Percentiles rank a stretch among this genome's conserved stretches.
Conservation (phyloP, 225 moss, liverwort and hornwort species). For the Marchantia polymorpha region DNA sequence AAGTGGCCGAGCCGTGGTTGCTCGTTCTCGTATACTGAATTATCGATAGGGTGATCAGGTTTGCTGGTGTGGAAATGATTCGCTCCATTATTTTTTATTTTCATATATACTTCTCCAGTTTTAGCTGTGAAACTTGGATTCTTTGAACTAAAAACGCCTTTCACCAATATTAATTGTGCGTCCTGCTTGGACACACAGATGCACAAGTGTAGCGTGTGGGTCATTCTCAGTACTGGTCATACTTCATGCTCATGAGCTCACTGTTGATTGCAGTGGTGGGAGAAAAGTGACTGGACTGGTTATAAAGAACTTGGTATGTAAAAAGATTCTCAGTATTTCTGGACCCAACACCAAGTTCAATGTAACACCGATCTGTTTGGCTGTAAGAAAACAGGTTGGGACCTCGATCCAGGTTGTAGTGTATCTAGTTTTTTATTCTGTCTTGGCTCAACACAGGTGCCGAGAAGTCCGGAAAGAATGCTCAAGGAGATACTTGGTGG, state of each 20-base stretch:
- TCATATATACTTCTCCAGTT: not conserved
- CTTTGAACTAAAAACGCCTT: not conserved
- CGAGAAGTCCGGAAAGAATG: slow-evolving; percentile 94
- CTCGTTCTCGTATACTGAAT: not conserved
- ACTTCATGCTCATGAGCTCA: slow-evolving; percentile 6
- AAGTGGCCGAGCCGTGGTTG: not conserved
- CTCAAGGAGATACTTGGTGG: slow-evolving; percentile 98
- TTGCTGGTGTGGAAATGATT: not conserved
- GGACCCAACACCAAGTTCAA: not conserved
- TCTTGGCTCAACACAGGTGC: slow-evolving; percentile 61
- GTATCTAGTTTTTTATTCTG: not conserved
- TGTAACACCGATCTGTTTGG: not conserved
- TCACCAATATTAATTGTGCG: not conserved
- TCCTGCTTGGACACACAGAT: slow-evolving; percentile 15
- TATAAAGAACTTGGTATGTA: slow-evolving; percentile 95
- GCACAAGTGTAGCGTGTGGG: not conserved
- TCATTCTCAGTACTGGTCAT: not conserved
- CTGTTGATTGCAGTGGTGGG: slow-evolving; percentile 86
- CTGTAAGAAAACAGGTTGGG: not conserved
- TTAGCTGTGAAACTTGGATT: not conserved
- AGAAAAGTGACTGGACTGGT: slow-evolving; percentile 99
- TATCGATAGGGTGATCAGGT: not conserved
- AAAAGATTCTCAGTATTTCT: not conserved
- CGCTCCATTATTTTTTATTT: not conserved
- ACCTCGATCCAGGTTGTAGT: not conserved